A percentile compares a stretch with the other conserved stretches of the same genome.
phyloP scores from a whole-genome alignment of 805 yeast species.

The Yarrowia sp. region DNA sequence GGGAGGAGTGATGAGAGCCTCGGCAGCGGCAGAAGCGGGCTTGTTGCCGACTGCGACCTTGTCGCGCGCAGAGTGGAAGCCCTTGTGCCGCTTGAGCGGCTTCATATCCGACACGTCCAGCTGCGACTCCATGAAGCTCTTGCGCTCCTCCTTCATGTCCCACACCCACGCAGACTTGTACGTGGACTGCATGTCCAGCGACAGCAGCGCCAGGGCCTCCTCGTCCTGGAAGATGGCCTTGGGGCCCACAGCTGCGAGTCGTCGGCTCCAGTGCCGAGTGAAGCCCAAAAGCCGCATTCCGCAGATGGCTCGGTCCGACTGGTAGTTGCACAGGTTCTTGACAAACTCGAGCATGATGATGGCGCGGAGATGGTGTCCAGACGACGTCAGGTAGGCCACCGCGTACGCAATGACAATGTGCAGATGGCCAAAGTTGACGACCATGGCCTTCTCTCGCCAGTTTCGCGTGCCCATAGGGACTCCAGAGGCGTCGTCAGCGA shows the following conservation, averaged over 20 bases:
- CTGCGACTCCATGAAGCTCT: conserved; percentile 1
- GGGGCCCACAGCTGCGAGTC: neutral
- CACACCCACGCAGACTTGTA: conserved; percentile 30
- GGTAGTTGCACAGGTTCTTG: conserved; percentile 3
- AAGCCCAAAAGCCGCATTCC: conserved; percentile 29
- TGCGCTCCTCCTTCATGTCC: conserved; percentile 21
- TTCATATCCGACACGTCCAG: conserved; percentile 9
- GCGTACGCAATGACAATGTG: conserved; percentile 27
- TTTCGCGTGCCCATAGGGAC: conserved; percentile 1
- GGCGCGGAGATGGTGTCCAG: conserved; percentile 28
- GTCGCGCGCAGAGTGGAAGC: neutral
- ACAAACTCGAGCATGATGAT: conserved; percentile 25
- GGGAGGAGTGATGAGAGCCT: conserved; percentile 8
- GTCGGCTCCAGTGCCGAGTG: conserved; percentile 9
- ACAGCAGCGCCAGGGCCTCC: conserved; percentile 29
- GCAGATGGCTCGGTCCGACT: conserved; percentile 5
- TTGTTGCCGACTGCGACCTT: neutral
- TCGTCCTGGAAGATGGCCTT: conserved; percentile 26
- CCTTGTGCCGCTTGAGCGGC: conserved; percentile 10
- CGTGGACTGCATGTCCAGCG: conserved; percentile 29
- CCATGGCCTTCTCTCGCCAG: conserved; percentile 26
- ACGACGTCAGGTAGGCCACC: conserved; percentile 26
- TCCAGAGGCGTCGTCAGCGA: conserved; percentile 20
- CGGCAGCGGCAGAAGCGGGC: neutral
- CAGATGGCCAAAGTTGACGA: conserved; percentile 14